Evolutionary conservation across 1,284 basidiomycete species (phyloP), one percentile per base, ranked within the genome.

Genomic region (Marasmius tenuissimus): DNA sequence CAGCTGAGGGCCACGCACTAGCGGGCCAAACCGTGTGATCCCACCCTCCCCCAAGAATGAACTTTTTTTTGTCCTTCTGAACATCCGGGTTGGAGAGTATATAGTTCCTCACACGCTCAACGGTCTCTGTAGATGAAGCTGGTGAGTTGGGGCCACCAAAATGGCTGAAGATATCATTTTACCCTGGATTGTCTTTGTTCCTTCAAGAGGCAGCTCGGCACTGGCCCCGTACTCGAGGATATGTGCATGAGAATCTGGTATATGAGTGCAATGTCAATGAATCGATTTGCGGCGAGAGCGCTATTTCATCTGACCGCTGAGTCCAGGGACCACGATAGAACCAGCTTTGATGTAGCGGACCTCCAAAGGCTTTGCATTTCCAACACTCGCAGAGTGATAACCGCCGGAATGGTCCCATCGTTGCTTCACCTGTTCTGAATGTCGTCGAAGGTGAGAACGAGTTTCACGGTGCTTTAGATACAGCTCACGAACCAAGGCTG

Each of bases 11-110:
- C 81, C 91, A 95, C 40, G 79, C 76, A 54, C 82, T 76, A 20
- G 75, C 77, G 0, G 84, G 76, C 90, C 89, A 92, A 56, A 81
- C 76, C 11, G 93, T 97, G 74, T 97, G 95, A 73, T 97, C 94
- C 94, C 95, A 97, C 3, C 94, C 95, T 73, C 91, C 87, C 1
- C 94, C 94, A 63, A 89, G 83, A 39, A 97, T 82, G 74, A 88
- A 89, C 59, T 82, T 85, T 12, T 84, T 81, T 34, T 77, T 81
- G 67, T 89, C 80, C 47, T 77, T 76, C 38, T 79, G 72, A 22
- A 89, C 72, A 54, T 87, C 83, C 0, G 82, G 81, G 65, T 87
- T 81, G 18, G 80, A 71, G 11, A 85, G 73, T 59, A 95, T 88
- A 71, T 88, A 92, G 4, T 81, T 72, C 63, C 85, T 84, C 38